A percentile compares a stretch with the other conserved stretches of the same genome.
These are phyloP conservation scores for Xylaria sp. DNA, from an alignment of 495 filamentous ascomycete species.

Conservation along the genomic window DNA sequence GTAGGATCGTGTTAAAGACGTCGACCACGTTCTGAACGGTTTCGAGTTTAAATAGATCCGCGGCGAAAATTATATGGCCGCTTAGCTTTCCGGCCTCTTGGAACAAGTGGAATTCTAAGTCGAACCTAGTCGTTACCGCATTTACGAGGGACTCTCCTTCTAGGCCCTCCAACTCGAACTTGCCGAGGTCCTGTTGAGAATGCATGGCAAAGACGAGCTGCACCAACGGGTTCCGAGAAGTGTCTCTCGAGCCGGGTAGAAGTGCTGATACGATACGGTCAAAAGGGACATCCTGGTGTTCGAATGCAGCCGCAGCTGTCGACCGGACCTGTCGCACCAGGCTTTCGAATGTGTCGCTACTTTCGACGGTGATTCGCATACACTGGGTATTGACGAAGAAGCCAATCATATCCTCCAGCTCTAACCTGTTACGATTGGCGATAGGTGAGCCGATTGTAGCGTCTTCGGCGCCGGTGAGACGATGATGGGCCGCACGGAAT, in stretches of 20 bases:
- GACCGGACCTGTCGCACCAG: slow-evolving; percentile 28
- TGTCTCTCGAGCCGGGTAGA: slow-evolving; percentile 26
- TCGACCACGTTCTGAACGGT: slow-evolving; percentile 19
- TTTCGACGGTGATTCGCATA: slow-evolving; percentile 25
- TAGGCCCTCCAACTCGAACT: slow-evolving; percentile 25
- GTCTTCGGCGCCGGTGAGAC: slow-evolving; percentile 27
- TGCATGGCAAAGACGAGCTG: slow-evolving; percentile 30
- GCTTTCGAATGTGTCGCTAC: slow-evolving; percentile 24
- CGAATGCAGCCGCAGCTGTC: slow-evolving; percentile 22
- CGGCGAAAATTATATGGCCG: slow-evolving; percentile 23
- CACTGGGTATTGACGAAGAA: slow-evolving; percentile 32
- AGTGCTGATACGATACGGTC: slow-evolving; percentile 27
- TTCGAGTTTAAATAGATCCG: slow-evolving; percentile 24
- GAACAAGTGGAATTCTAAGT: slow-evolving; percentile 29
- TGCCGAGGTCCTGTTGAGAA: slow-evolving; percentile 31
- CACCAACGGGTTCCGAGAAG: slow-evolving; percentile 27
- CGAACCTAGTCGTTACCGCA: slow-evolving; percentile 23
- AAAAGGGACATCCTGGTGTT: slow-evolving; percentile 29
- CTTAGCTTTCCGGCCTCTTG: slow-evolving; percentile 19
- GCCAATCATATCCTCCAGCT: slow-evolving; percentile 28
- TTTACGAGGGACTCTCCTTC: slow-evolving; percentile 21
- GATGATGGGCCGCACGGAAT: slow-evolving; percentile 28
- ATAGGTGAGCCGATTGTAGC: slow-evolving; percentile 27
- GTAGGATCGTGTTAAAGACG: slow-evolving; percentile 22
- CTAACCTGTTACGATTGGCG: slow-evolving; percentile 27